These are phyloP conservation scores for Lumnitzera littorea DNA, from an alignment of 345 rosid genomes.

Conservation along the genomic window DNA sequence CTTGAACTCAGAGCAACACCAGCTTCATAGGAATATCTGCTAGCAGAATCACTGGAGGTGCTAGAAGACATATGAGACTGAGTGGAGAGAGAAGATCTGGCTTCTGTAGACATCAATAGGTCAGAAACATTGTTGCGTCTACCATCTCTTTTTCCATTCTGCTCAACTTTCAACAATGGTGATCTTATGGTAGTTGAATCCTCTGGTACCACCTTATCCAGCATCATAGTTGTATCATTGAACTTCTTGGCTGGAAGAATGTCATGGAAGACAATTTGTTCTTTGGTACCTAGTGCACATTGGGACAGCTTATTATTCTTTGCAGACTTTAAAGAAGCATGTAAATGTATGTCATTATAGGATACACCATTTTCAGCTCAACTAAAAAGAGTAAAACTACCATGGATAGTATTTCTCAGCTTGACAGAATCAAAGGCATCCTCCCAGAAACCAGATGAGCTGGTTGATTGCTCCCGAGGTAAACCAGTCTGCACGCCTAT, in stretches of 20 bases:
- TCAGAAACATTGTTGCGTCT: slow-evolving; percentile 8
- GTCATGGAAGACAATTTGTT: slow-evolving; percentile 6
- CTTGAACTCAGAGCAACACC: slow-evolving; percentile 11
- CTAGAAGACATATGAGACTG: slow-evolving; percentile 7
- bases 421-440: slow-evolving; percentile 31
- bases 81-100: slow-evolving; percentile 18
- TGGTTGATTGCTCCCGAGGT: slow-evolving; percentile 18
- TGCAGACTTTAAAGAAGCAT: neutral
- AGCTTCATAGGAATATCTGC: slow-evolving; percentile 7
- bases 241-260: slow-evolving; percentile 15
- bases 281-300: neutral
- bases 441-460: slow-evolving; percentile 56
- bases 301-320: neutral
- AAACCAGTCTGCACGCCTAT: slow-evolving; percentile 16
- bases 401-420: slow-evolving; percentile 13
- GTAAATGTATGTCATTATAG: neutral
- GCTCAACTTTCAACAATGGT: slow-evolving; percentile 17
- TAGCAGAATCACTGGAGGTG: slow-evolving; percentile 5
- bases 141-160: slow-evolving; percentile 3
- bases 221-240: slow-evolving; percentile 14
- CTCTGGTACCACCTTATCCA: slow-evolving; percentile 15
- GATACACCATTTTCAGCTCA: slow-evolving; percentile 9
- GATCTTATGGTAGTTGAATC: slow-evolving; percentile 13
- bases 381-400: slow-evolving; percentile 17
- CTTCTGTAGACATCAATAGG: slow-evolving; percentile 15